Percentiles rank a stretch among this genome's conserved stretches.
Evolutionary conservation across 257 asterid genomes (phyloP).

Genomic region (Solanum paucissectum): DNA sequence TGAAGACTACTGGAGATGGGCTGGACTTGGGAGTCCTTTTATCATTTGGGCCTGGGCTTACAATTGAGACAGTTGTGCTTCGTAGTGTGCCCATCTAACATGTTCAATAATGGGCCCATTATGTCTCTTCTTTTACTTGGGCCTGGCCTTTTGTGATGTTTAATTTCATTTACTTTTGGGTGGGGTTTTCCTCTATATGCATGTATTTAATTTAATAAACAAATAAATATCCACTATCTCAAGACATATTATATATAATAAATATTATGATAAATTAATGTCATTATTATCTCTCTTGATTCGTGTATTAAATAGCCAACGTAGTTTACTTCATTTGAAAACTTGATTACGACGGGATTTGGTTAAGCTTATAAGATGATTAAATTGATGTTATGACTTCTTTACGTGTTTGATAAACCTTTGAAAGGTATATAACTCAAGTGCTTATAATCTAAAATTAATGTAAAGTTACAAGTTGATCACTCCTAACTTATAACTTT

Average conservation of each 20-base stretch:
- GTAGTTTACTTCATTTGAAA: background rate
- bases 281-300: background rate
- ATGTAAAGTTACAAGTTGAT: no score
- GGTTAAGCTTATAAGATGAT: background rate
- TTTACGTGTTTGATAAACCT: background rate
- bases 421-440: no score
- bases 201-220: background rate
- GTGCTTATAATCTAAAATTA: no score
- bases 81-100: background rate
- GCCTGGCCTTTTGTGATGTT: background rate
- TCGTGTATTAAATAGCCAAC: background rate
- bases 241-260: background rate
- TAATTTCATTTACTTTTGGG: background rate
- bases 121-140: background rate
- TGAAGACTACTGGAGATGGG: background rate
- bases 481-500: no score
- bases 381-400: background rate
- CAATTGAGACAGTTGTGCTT: slow-evolving; percentile 6
- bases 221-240: background rate
- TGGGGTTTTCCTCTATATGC: background rate
- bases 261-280: background rate
- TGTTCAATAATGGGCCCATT: background rate
- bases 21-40: slow-evolving; percentile 3
- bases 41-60: slow-evolving; percentile 5
- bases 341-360: background rate